Conservation (phyloP, 371 early-diverging fungal genomes). For the Racocetra persica region DNA sequence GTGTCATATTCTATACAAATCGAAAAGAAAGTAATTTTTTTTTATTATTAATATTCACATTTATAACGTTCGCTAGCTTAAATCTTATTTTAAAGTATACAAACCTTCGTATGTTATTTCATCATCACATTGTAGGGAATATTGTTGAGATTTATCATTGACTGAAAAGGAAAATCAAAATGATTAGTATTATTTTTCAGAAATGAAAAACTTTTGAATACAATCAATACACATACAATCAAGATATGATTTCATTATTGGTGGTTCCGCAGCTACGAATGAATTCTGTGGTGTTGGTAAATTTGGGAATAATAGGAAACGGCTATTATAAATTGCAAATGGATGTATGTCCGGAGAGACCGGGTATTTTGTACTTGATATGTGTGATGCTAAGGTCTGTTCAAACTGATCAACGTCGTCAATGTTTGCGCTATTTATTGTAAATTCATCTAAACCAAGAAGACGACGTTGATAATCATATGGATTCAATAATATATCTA, state of each 20-base stretch:
- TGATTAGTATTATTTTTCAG: not conserved
- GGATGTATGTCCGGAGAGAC: conserved; percentile 24
- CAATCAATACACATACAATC: not conserved
- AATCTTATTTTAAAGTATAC: too few relatives aligned
- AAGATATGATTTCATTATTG: not conserved
- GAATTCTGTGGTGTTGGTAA: conserved; percentile 27
- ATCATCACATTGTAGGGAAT: not conserved
- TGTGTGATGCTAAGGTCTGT: not conserved
- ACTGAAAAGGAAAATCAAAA: not conserved
- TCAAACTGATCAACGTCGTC: conserved; percentile 32
- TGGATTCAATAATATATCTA: conserved; percentile 25
- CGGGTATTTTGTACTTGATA: not conserved
- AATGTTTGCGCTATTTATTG: not conserved
- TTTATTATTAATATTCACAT: too few relatives aligned
- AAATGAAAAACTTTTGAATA: not conserved
- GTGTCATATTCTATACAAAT: conserved; percentile 29
- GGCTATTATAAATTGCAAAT: conserved; percentile 34
- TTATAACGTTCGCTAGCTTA: too few relatives aligned
- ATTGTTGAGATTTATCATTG: not conserved
- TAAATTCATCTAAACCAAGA: conserved; percentile 10
- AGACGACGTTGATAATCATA: conserved; percentile 29
- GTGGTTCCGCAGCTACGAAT: not conserved
- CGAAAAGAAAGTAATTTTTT: too few relatives aligned
- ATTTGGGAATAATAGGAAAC: conserved; percentile 37
- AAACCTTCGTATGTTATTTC: conserved; percentile 21